Base-by-base conservation (phyloP, 2,329 filamentous ascomycete species). In the Penicillium sp. region DNA sequence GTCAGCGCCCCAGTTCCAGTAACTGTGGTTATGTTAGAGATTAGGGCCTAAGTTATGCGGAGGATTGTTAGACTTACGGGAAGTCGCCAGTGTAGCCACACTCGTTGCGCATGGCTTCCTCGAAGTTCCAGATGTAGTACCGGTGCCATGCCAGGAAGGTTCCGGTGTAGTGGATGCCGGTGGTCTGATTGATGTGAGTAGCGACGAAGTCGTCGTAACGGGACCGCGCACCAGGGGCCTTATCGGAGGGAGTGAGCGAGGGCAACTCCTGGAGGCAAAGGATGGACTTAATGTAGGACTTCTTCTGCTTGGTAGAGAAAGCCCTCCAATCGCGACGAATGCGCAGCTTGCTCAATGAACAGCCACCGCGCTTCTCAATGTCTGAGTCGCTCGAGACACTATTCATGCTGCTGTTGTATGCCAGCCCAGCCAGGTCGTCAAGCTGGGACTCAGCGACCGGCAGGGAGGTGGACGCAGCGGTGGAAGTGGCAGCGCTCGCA, bases 141-240 rank as follows among this genome's bases (percentile, higher is more conserved):
- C 67, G 61, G 55, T 71, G 67, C 66, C 69, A 72, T 19, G 63
- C 58, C 5, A 63, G 48, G 50, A 67, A 64, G 3, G 49, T 61
- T 13, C 61, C 63, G 6, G 65, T 64, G 21, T 48, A 57, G 47
- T 78, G 76, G 17, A 78, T 75, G 1, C 43, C 45, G 9, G 66
- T 52, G 1, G 76, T 76, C 53, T 73, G 68, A 46, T 75, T 72
- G 49, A 79, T 70, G 52, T 79, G 77, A 0, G 69, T 66, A 5
- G 70, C 74, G 6, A 76, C 66, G 38, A 73, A 79, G 51, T 79
- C 77, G 56, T 79, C 77, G 50, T 71, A 77, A n/a, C 49, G 75
- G 53, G 66, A 71, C 49, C 65, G 67, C 3, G 70, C 73, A 2
- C 76, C 76, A 0, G 74, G 63, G 0, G 68, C 71, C 12, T 66